Base-by-base conservation (phyloP, 345 rosid species). In the Eucalyptus tenuipes region DNA sequence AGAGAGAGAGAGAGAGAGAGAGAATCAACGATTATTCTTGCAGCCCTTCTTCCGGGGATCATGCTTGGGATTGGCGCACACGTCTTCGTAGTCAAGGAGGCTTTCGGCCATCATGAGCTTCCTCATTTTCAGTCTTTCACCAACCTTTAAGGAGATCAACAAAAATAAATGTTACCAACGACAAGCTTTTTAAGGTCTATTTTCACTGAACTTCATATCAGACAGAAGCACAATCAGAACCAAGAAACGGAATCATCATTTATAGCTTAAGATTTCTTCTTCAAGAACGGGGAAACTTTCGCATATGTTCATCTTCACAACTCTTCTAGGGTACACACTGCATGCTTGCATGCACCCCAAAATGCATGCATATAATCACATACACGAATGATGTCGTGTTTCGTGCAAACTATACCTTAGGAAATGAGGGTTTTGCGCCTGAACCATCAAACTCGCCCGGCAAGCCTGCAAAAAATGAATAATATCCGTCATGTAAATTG, bases 21-120 rank as follows among this genome's bases (percentile, higher is more conserved):
- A 31, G 29, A 59, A 22, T 89, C 52, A 89, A 50, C 53, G 88
- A 53, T 29, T 52, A 50, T 86, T 71, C 85, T 75, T 86, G 88
- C 90, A 86, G 48, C 90, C 55, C 17, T 53, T 89, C 80, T 14
- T 89, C 27, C 88, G n/a, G 44, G 88, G 90, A 75, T 89, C 90
- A 55, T 89, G 90, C 88, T n/a, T 55, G 17, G 86, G 88, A 18
- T 86, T 89, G 40, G 90, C 80, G 14, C 90, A 86, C 55, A 47
- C 88, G 8, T 85, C 88, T 31, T 79, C 90, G 18, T 89, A 89
- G 85, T 89, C 90, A 5, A 75, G 42, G 85, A 89, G 55, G 20
- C 48, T 42, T 25, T 86, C 85, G 61, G 53, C 87, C 71, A 44
- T 61, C 88, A 86, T 20, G 49, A 86, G 88, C 90, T 89, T 89